These are phyloP conservation scores for Paradendryphiella salina DNA, from an alignment of 2,329 filamentous ascomycete species.

Conservation along the genomic window DNA sequence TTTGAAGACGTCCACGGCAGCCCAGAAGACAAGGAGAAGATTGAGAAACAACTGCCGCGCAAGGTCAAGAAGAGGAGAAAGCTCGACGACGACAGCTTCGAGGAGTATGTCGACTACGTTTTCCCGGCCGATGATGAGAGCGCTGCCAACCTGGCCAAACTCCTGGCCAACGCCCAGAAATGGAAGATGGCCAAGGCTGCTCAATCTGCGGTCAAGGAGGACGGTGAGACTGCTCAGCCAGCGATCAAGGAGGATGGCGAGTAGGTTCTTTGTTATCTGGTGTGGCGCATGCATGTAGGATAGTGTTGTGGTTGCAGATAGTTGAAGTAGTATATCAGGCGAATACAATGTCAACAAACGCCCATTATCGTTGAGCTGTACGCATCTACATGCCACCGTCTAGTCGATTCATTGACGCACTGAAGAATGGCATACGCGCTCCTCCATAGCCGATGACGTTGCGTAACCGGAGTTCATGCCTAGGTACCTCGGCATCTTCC, in stretches of 20 bases:
- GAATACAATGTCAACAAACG: background rate
- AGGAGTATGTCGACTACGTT: conserved; percentile 96
- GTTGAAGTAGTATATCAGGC: background rate
- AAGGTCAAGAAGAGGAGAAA: conserved; percentile 89
- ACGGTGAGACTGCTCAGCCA: background rate
- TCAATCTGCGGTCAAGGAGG: conserved; percentile 14
- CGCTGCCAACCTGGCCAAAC: conserved; percentile 77
- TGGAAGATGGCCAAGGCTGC: conserved; percentile 70
- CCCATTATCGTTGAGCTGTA: background rate
- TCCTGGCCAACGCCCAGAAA: conserved; percentile 81
- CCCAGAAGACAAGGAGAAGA: conserved; percentile 72
- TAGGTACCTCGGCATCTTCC: conserved; percentile 36
- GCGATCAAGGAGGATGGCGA: background rate
- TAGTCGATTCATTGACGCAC: too few species aligned
- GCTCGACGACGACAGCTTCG: conserved; percentile 88
- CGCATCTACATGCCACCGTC: background rate
- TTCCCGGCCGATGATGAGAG: conserved; percentile 95
- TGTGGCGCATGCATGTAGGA: background rate
- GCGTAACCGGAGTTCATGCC: background rate
- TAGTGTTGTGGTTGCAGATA: background rate
- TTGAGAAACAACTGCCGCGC: conserved; percentile 92
- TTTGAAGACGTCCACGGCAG: conserved; percentile 88
- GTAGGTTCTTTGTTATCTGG: background rate
- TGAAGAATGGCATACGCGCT: background rate
- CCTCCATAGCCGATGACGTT: conserved; percentile 2